Conservation (phyloP, 78 protist genomes). For the Speleostelium caveatum region DNA sequence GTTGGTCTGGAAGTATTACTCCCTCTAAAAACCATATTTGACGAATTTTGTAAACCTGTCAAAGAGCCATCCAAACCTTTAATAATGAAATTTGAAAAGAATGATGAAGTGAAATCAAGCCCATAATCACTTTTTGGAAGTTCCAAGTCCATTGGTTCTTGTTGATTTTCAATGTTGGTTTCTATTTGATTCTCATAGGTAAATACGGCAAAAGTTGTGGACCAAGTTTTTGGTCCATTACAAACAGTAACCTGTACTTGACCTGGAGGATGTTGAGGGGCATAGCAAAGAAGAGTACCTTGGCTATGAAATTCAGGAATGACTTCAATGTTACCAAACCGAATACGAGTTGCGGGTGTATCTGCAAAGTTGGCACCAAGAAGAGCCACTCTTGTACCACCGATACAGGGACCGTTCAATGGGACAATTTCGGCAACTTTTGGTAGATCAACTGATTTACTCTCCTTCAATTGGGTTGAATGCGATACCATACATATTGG, state of each 20-base stretch:
- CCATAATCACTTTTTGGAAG: constrained; percentile 51
- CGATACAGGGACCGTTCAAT: constrained; percentile 70
- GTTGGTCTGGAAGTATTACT: not conserved
- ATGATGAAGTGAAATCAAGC: constrained; percentile 43
- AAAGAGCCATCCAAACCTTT: constrained; percentile 1
- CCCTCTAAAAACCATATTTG: not conserved
- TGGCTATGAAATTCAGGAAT: constrained; percentile 66
- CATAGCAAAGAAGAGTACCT: constrained; percentile 70
- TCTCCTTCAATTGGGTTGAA: constrained; percentile 80
- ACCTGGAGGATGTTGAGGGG: constrained; percentile 86
- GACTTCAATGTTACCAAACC: constrained; percentile 77
- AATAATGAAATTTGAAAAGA: constrained; percentile 14
- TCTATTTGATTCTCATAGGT: constrained; percentile 35
- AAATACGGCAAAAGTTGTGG: constrained; percentile 31
- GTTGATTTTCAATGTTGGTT: not conserved
- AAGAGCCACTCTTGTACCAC: constrained; percentile 83
- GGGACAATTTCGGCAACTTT: constrained; percentile 76
- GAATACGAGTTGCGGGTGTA: constrained; percentile 75
- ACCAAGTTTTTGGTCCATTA: constrained; percentile 68
- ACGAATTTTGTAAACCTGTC: not conserved
- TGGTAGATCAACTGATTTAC: constrained; percentile 58
- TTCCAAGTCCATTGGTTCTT: not conserved
- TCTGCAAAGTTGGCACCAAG: constrained; percentile 85
- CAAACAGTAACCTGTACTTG: constrained; percentile 68
- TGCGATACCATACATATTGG: constrained; percentile 82